Percentiles rank a stretch among this genome's conserved stretches.
These are phyloP conservation scores for Populus ilicifolia DNA, from an alignment of 345 rosid species.

Conservation along the genomic window DNA sequence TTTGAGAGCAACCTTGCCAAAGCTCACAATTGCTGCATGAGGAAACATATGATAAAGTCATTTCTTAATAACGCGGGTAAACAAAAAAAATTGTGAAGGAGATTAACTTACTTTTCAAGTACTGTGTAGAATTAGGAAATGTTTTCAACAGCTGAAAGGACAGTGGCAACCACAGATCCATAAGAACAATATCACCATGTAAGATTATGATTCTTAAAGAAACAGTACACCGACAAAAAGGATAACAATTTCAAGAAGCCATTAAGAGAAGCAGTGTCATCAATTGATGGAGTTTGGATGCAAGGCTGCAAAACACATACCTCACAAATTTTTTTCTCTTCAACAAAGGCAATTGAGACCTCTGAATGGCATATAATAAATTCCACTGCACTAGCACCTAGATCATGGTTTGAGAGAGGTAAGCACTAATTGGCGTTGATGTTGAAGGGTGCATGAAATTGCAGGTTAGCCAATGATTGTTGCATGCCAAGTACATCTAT, in stretches of 20 bases:
- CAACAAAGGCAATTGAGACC: constrained; percentile 79
- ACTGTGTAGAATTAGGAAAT: constrained; percentile 56
- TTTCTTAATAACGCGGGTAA: background rate
- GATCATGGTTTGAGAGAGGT: constrained; percentile 13
- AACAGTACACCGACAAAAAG: background rate
- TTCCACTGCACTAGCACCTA: constrained; percentile 94
- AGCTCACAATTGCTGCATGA: constrained; percentile 84
- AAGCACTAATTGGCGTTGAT: background rate
- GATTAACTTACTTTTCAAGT: constrained; percentile 65
- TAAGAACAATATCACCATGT: background rate
- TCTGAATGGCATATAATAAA: constrained; percentile 86
- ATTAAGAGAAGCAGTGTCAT: background rate
- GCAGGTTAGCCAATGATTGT: background rate
- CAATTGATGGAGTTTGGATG: background rate
- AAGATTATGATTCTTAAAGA: background rate
- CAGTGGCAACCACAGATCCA: constrained; percentile 14
- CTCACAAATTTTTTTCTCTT: constrained; percentile 86
- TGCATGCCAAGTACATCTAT: background rate
- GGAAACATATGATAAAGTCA: constrained; percentile 12
- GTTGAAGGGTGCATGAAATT: background rate
- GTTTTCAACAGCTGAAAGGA: constrained; percentile 72
- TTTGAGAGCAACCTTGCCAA: constrained; percentile 65
- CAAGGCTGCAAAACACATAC: constrained; percentile 30
- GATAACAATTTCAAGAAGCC: background rate
- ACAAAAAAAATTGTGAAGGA: constrained; percentile 8